Evolutionary conservation across 2,329 filamentous ascomycete genomes (phyloP), one percentile per base, ranked within the genome.

Genomic region (Colletotrichum sp.): DNA sequence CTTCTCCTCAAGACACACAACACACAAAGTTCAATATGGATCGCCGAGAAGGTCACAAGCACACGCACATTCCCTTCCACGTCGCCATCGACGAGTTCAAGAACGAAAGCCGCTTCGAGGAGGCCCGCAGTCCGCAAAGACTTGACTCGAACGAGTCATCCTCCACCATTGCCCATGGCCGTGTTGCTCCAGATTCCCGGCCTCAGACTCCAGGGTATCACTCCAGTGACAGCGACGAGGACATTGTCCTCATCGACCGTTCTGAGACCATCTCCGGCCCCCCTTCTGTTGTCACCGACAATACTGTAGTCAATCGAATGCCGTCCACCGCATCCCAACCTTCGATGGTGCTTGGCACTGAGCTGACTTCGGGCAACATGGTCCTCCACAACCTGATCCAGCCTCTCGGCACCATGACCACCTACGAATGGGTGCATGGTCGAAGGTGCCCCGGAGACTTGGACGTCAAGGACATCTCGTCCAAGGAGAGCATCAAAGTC

Each of bases 401-500:
- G n/a, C 74, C 70, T 4, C 43, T 69, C 18, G 64, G 71, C 13
- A 52, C 24, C 43, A 18, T 59, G 34, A 52, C 34, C 59, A 74
- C 48, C 1, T 74, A 74, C 60, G 70, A 69, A 13, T 76, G 74
- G 74, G 21, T 76, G 10, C 61, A 61, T 55, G 71, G 71, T 18
- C 70, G 71, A 3, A 26, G 32, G 13, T 76, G 64, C 34, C 70
- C 64, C 16, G 74, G 74, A 9, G 70, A 72, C 10, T 52, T 74
- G 24, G 71, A 74, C 34, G 26, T 65, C 64, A 76, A 69, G 43
- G 70, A 76, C 26, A 66, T 39, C 15, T 73, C 74, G 16, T 74
- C 74, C 34, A 68, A 43, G n/a, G 74, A 74, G 26, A 76, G 74
- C 59, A 69, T 74, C 39, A 68, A 60, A 60, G 70, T 74, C 43